Base-by-base conservation (phyloP, 495 filamentous ascomycete species). In the Oidiodendron maius region DNA sequence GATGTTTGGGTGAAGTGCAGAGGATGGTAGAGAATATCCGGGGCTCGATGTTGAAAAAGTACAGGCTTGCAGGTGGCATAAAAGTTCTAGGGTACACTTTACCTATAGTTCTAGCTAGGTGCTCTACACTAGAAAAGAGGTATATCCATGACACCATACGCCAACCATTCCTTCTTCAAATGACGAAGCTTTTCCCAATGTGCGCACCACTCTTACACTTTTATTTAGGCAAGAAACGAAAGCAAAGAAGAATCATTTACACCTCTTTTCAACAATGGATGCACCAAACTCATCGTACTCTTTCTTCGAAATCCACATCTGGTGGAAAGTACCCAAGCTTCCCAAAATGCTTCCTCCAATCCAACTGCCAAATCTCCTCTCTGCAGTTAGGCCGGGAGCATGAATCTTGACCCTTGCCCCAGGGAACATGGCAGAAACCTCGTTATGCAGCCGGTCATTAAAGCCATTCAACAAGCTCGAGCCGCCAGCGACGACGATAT, bases 241-340 rank as follows among this genome's bases (percentile, higher is more conserved):
- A 42, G 12, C 5, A 30, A 30, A 30, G 9, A 47, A 22, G 26
- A 42, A 37, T 56, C 76, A 89, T 68, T 85, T 87, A 63, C 85
- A 88, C 49, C 84, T 72, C 75, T 87, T 88, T 71, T 89, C 84
- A 15, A 89, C 81, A 53, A 89, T 81, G 10, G 71, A 71, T 0
- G 72, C 58, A 11, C 85, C 85, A 62, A 85, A 83, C 68, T 89
- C 85, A 50, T 86, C 82, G 64, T 89, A 89, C 71, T 89, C 85
- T 68, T 86, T 85, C 63, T 71, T 81, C 15, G 83, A 89, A 53
- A 99, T 90, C 93, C 93, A 99, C 86, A 97, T 87, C 62, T 96
- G 91, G 71, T 99, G 93, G 66, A 99, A 99, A n/a, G 89, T 95
- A 8, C 94, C 94, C 71, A 99, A 65, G 68, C 90, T 96, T 2